Percentiles rank a stretch among this genome's conserved stretches.
These are phyloP conservation scores for Pseudocercospora eumusae DNA, from an alignment of 2,329 filamentous ascomycete species.

Conservation along the genomic window DNA sequence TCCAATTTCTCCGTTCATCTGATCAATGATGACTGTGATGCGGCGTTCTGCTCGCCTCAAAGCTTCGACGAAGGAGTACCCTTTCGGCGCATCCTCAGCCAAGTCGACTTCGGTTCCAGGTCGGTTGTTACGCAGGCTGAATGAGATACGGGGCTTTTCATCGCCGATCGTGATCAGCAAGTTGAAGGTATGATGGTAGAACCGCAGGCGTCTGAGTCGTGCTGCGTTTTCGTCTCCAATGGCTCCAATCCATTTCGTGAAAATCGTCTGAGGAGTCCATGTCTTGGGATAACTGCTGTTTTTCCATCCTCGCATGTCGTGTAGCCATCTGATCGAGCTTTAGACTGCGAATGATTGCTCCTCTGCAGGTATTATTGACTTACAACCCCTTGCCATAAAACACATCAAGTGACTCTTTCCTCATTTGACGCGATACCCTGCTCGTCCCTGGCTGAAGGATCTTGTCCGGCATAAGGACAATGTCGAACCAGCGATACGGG, in stretches of 20 bases:
- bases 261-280: slow-evolving; percentile 27
- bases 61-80: slow-evolving; percentile 8
- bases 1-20: background rate
- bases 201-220: slow-evolving; percentile 22
- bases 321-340: slow-evolving; percentile 15
- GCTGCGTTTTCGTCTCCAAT: slow-evolving; percentile 31
- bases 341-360: background rate
- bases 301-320: slow-evolving; percentile 27
- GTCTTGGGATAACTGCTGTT: slow-evolving; percentile 15
- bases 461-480: slow-evolving; percentile 15
- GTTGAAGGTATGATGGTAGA: slow-evolving; percentile 25
- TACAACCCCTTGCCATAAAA: slow-evolving; percentile 27
- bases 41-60: slow-evolving; percentile 13
- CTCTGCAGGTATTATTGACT: background rate
- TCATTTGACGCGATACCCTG: slow-evolving; percentile 16
- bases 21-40: background rate
- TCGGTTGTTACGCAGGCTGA: background rate
- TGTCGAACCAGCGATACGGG: slow-evolving; percentile 21
- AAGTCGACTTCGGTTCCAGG: background rate
- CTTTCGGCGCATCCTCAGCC: slow-evolving; percentile 9
- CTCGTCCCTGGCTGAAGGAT: slow-evolving; percentile 21
- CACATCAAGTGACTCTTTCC: slow-evolving; percentile 27
- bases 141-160: slow-evolving; percentile 14
- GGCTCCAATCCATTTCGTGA: slow-evolving; percentile 26
- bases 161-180: slow-evolving; percentile 20